Evolutionary conservation across 2,329 filamentous ascomycete genomes (phyloP), one percentile per base, ranked within the genome.

Genomic region (Claviceps sp.): DNA sequence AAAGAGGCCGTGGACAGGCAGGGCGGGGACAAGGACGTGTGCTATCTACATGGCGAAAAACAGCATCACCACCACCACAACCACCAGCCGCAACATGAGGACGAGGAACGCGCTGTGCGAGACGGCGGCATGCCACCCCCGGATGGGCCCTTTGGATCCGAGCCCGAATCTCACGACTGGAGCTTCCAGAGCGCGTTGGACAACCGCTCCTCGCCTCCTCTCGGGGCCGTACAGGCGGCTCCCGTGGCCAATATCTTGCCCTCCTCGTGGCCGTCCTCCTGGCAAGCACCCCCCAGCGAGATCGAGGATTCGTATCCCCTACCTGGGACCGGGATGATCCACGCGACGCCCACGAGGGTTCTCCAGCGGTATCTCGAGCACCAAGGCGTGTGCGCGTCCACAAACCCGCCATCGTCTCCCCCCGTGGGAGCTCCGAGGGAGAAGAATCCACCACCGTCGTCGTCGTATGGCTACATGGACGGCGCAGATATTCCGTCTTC

Each of bases 261-360:
- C 6, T 44, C 51, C 42, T 52, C 37, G 34, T 61, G 63, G 2
- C 65, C 66, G 40, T 55, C 57, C 30, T 70, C 72, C 48, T 74
- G 70, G 69, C 60, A 61, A 45, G 63, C 69, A 14, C 73, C 72
- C 2, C 70, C 74, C 0, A 80, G 75, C 52, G 67, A 75, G 30
- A 69, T 82, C 20, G 70, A 68, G 9, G 79, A 83, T 58, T 83
- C 79, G 0, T 73, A 78, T 56, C 73, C 60, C 48, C 63, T 70
- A 54, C 66, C 66, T 7, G 61, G 63, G 47, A 52, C 59, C 4
- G 56, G 55, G 5, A 24, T 67, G 20, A 51, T 66, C 11, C 54
- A 55, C 8, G 55, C 57, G 18, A 76, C 79, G 0, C 78, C 78
- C 0, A 74, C 72, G 1, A 68, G 73, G 41, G 63, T 78, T 1